A percentile compares a stretch with the other conserved stretches of the same genome.
phyloP scores from a whole-genome alignment of 2,329 filamentous ascomycete species.

The Colletotrichum eleusines region DNA sequence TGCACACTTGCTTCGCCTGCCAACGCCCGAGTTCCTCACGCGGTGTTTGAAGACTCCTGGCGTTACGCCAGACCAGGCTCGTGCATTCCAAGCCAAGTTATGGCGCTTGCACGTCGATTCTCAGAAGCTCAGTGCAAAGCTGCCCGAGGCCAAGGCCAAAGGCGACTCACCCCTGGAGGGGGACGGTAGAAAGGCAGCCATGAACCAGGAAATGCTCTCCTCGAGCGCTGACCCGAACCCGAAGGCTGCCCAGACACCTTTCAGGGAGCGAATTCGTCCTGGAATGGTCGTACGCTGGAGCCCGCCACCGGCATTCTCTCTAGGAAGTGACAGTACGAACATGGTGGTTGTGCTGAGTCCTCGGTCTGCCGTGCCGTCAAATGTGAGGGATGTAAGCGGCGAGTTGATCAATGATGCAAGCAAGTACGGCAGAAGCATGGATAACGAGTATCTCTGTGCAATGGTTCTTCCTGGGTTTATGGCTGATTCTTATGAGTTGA shows the following conservation, averaged over 20 bases:
- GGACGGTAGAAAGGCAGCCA: background rate
- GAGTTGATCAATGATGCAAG: constrained; percentile 35
- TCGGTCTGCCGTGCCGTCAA: constrained; percentile 39
- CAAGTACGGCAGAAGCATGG: constrained; percentile 13
- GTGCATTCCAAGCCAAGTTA: constrained; percentile 56
- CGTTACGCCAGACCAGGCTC: constrained; percentile 54
- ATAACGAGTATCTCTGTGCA: constrained; percentile 52
- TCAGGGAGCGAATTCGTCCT: constrained; percentile 55
- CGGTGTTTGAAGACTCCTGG: constrained; percentile 55
- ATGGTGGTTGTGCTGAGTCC: constrained; percentile 51
- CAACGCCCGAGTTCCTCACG: constrained; percentile 53
- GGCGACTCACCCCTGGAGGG: background rate
- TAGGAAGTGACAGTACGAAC: constrained; percentile 43
- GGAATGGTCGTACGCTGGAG: constrained; percentile 57
- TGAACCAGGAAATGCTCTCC: constrained; percentile 16
- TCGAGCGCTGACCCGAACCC: constrained; percentile 50
- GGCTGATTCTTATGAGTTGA: constrained; percentile 54
- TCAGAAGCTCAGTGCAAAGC: constrained; percentile 38
- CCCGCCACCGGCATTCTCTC: constrained; percentile 37
- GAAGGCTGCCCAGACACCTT: constrained; percentile 46
- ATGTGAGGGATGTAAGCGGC: constrained; percentile 44
- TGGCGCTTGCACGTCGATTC: constrained; percentile 59
- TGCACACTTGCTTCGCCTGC: constrained; percentile 56
- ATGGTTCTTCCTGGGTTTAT: constrained; percentile 51
- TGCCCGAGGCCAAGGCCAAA: background rate